A percentile compares a stretch with the other conserved stretches of the same genome.
Evolutionary conservation across 768 basidiomycete genomes (phyloP).

Genomic region (Psilocybe tampanensis): DNA sequence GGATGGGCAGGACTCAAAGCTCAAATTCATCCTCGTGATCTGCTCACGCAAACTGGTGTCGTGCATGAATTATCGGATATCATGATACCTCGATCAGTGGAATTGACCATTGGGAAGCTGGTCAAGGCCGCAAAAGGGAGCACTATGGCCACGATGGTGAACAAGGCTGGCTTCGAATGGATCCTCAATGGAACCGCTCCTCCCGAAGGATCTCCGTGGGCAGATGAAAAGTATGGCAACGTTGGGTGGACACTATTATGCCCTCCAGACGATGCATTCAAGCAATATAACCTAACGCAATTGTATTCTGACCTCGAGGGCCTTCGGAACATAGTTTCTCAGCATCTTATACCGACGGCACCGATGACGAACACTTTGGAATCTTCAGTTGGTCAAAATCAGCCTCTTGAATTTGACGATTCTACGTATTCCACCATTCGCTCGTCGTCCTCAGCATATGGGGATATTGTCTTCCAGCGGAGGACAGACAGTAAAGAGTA

Average conservation of each 20-base stretch:
- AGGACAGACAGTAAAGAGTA: conserved; percentile 50
- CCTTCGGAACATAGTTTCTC: conserved; percentile 65
- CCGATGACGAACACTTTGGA: conserved; percentile 20
- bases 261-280: conserved; percentile 92
- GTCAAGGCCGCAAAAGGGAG: conserved; percentile 85
- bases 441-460: conserved; percentile 68
- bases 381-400: conserved; percentile 51
- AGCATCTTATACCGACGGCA: conserved; percentile 70
- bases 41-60: conserved; percentile 87
- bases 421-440: conserved; percentile 78
- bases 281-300: conserved; percentile 77
- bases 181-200: conserved; percentile 83
- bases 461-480: conserved; percentile 79
- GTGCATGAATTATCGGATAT: conserved; percentile 88
- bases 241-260: conserved; percentile 87
- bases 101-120: conserved; percentile 88
- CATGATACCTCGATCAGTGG: conserved; percentile 84
- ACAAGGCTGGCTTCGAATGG: conserved; percentile 89
- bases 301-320: conserved; percentile 58
- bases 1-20: conserved; percentile 78
- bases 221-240: conserved; percentile 45
- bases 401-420: conserved; percentile 72
- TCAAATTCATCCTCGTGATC: conserved; percentile 58
- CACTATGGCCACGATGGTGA: conserved; percentile 85
- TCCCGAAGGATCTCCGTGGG: conserved; percentile 71